A percentile compares a stretch with the other conserved stretches of the same genome.
These are phyloP conservation scores for Neonectria ditissima DNA, from an alignment of 2,329 filamentous ascomycete species.

Conservation along the genomic window DNA sequence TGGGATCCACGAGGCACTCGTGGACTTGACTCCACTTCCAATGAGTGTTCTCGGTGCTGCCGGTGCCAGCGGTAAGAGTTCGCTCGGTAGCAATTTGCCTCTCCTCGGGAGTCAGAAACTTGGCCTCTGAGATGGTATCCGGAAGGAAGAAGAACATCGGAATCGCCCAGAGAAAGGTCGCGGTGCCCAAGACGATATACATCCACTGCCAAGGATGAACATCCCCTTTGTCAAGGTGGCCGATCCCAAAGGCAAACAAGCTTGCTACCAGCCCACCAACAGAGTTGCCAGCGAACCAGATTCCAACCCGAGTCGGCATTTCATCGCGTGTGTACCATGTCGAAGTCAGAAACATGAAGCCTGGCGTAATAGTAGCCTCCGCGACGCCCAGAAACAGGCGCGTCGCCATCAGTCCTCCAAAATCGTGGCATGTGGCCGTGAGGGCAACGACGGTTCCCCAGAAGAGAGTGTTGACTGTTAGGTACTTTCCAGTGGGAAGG, in stretches of 20 bases:
- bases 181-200: constrained; percentile 65
- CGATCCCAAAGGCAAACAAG: constrained; percentile 66
- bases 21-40: constrained; percentile 64
- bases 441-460: constrained; percentile 62
- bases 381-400: constrained; percentile 67
- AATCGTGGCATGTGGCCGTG: constrained; percentile 60
- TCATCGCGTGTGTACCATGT: constrained; percentile 69
- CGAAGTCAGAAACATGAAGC: constrained; percentile 67
- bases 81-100: constrained; percentile 60
- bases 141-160: constrained; percentile 62
- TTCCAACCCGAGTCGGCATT: constrained; percentile 64
- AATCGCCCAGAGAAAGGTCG: constrained; percentile 64
- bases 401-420: constrained; percentile 60
- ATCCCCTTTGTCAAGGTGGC: constrained; percentile 59
- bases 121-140: constrained; percentile 65
- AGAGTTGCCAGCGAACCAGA: constrained; percentile 67
- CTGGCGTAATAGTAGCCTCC: constrained; percentile 66
- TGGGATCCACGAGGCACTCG: constrained; percentile 68
- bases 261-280: constrained; percentile 61
- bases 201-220: constrained; percentile 68
- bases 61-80: constrained; percentile 63
- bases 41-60: constrained; percentile 59
- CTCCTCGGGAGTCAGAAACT: constrained; percentile 68
- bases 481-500: constrained; percentile 60
- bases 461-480: constrained; percentile 60